Percentiles rank a stretch among this genome's conserved stretches.
Evolutionary conservation across 1,284 basidiomycete species (phyloP).

Genomic region (Trichosporon sp.): DNA sequence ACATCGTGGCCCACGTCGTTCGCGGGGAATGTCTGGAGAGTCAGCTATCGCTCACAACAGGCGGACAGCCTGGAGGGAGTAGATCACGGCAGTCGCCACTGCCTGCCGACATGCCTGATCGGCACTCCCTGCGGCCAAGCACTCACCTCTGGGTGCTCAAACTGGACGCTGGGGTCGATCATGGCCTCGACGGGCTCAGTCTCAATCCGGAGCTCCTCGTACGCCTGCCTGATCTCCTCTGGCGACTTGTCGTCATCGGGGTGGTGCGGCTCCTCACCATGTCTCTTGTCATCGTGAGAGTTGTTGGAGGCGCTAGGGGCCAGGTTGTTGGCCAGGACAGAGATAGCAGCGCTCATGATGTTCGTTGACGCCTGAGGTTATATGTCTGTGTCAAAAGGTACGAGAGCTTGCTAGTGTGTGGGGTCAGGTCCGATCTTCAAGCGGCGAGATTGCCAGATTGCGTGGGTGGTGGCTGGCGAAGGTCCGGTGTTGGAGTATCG

Average conservation of each 20-base stretch:
- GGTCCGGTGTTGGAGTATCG: too few relatives aligned
- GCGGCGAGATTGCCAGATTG: too few relatives aligned
- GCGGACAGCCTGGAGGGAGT: neutral
- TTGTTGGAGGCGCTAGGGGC: neutral
- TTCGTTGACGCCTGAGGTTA: neutral
- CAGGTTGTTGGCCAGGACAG: neutral
- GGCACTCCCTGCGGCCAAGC: too few relatives aligned
- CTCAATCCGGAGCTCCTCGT: conserved; percentile 39
- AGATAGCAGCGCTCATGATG: neutral
- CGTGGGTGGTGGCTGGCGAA: too few relatives aligned
- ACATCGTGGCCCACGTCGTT: conserved; percentile 41
- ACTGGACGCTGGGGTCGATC: conserved; percentile 31
- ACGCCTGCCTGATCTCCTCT: conserved; percentile 19
- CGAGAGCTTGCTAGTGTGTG: neutral
- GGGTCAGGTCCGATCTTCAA: neutral
- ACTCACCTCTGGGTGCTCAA: conserved; percentile 34
- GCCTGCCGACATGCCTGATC: neutral
- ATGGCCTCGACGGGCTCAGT: conserved; percentile 31
- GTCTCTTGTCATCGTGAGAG: neutral
- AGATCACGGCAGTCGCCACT: neutral
- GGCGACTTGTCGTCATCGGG: conserved; percentile 1
- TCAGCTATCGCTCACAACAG: neutral
- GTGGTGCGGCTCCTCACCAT: neutral
- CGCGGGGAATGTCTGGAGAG: conserved; percentile 10
- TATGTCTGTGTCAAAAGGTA: neutral